Evolutionary conservation across 164 flowering plant species (phyloP), one percentile per base, ranked within the genome.

Genomic region (Chimonanthus salicifolius): DNA sequence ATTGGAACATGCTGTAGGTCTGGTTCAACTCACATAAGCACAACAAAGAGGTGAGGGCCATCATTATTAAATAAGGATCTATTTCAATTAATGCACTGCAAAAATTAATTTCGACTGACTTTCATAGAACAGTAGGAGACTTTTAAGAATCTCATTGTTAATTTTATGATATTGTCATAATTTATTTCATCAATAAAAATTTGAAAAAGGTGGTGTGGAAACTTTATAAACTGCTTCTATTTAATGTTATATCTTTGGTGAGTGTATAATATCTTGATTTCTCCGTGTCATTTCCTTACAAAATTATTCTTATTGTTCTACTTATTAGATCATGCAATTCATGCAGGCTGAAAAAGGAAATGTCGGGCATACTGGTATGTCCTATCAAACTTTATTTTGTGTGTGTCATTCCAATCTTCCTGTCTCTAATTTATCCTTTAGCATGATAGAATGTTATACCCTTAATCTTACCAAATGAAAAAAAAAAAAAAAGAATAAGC

Each of bases 331-430:
- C 33, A 58, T n/a, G 33, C 54, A 8, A 47, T n/a, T 5, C 33
- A 16, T 74, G 68, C 80, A 71, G 77, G 71, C 15, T 49, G 64
- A 67, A 67, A 69, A 20, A 18, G 67, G 63, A 58, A 64, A 13
- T 54, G 47, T 54, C 8, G 74, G 69, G 44, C 50, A 47, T 2
- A 46, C 16, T 7, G 51, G 80, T 78, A 74, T 71, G 62, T 45
- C 63, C 58, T 69, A 2, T 21, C 20, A 47, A 33, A 33, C 2
- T 64, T 48, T 21, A 33, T 62, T 63, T 15, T 47, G 10, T 47
- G 5, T 66, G 7, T 8, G 68, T 16, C 10, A 44, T 66, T 66
- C 68, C 68, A 10, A 13, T 15, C 5, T 8, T 64, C 50, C 74
- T 21, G 33, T 33, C 33, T 33, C 33, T 33, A 33, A 33, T 33